A percentile compares a stretch with the other conserved stretches of the same genome.
Evolutionary conservation across 2,329 filamentous ascomycete genomes (phyloP).

Genomic region (Aotearoamyces nothofagi): DNA sequence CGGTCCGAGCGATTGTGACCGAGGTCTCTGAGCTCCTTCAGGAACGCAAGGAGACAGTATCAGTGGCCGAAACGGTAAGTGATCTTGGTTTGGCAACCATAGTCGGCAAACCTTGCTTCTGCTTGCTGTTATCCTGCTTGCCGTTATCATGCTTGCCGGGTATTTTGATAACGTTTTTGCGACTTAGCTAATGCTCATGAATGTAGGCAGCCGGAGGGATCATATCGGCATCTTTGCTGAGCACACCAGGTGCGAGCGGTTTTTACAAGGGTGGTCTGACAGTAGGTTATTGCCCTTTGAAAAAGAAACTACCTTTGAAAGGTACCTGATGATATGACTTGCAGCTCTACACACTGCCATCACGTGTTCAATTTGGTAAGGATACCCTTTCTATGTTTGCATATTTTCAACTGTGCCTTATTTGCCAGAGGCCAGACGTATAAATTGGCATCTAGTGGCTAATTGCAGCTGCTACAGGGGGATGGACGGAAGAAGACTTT

Average conservation of each 20-base stretch:
- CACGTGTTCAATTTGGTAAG: slow-evolving; percentile 17
- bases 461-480: slow-evolving; percentile 23
- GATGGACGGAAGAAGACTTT: slow-evolving; percentile 40
- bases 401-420: no score
- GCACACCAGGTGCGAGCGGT: slow-evolving; percentile 38
- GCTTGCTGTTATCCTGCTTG: no score
- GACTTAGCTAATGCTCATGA: no score
- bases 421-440: no score
- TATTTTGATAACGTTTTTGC: no score
- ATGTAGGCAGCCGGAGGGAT: slow-evolving; percentile 46
- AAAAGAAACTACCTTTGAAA: background rate
- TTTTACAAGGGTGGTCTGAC: slow-evolving; percentile 49
- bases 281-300: slow-evolving; percentile 11
- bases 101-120: no score
- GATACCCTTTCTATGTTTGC: no score
- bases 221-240: slow-evolving; percentile 41
- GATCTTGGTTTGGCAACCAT: no score
- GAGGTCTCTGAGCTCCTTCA: slow-evolving; percentile 38
- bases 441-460: no score
- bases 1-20: slow-evolving; percentile 14
- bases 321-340: background rate
- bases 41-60: slow-evolving; percentile 38
- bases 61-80: slow-evolving; percentile 42
- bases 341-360: slow-evolving; percentile 18
- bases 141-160: no score